Evolutionary conservation across 768 basidiomycete genomes (phyloP), one percentile per base, ranked within the genome.

Genomic region (Aureoboletus auriporus): DNA sequence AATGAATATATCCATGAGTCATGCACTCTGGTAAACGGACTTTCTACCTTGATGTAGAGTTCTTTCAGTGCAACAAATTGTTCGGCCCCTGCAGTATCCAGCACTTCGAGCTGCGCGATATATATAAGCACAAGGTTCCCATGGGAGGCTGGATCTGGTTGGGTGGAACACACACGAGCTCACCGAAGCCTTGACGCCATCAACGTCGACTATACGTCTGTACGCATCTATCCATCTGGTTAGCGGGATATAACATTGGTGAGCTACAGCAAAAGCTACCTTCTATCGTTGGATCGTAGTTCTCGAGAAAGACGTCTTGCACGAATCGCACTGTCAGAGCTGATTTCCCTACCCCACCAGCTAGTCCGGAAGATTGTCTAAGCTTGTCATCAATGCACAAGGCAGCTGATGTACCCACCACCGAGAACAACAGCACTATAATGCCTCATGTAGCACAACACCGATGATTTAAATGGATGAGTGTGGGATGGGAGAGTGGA

Each of bases 331-430:
- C 83, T 62, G 88, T 89, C 30, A 93, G 73, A 11, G 90, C 88
- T 23, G 89, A 91, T 68, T 93, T 93, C 41, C 90, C 90, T 45
- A 93, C 89, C 20, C 90, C 90, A 59, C 90, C 90, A 61, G 89
- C 89, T 90, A 49, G 46, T 53, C 35, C 9, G 39, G 44, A 46
- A 44, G 20, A 46, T 46, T 57, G 20, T 23, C 20, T 45, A 35
- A 43, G 8, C 10, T 39, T 29, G 40, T 11, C 14, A 35, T 11
- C 17, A 31, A 39, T 45, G n/a, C 23, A 50, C 44, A 13, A 38
- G 39, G 27, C 8, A 35, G 16, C n/a, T 13, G 34, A 54, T 42
- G 28, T 36, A 65, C 77, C 53, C 58, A 87, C 88, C 88, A 58
- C 89, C 89, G 44, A 91, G 81, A 39, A 91, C 85, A 49, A 90